A percentile compares a stretch with the other conserved stretches of the same genome.
phyloP scores from a whole-genome alignment of 495 filamentous ascomycete species.

The Astrothelium macrocarpum region DNA sequence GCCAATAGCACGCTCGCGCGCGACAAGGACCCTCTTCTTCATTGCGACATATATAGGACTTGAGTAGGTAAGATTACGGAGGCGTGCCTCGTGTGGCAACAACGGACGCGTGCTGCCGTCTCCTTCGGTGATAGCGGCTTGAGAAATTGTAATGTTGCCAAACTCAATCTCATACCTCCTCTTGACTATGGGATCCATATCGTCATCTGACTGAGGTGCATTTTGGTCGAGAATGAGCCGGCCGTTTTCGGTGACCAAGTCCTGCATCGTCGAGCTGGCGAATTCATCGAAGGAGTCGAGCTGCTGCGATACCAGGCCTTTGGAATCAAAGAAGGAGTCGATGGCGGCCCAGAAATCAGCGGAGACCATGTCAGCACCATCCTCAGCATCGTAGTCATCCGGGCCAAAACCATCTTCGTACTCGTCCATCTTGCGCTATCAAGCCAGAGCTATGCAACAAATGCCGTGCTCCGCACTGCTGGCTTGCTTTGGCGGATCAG shows the following conservation, averaged over 20 bases:
- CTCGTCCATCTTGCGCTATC: background rate
- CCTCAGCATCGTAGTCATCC: constrained; percentile 51
- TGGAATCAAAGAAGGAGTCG: constrained; percentile 86
- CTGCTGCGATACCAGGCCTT: constrained; percentile 95
- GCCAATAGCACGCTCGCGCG: constrained; percentile 57
- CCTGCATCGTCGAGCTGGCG: constrained; percentile 80
- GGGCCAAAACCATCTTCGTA: constrained; percentile 11
- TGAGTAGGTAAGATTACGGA: constrained; percentile 92
- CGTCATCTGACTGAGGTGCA: constrained; percentile 57
- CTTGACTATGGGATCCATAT: constrained; percentile 61
- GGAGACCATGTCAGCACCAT: constrained; percentile 63
- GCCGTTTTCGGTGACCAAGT: constrained; percentile 81
- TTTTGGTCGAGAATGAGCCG: constrained; percentile 83
- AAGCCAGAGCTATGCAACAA: background rate
- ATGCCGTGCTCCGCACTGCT: background rate
- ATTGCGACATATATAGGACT: constrained; percentile 82
- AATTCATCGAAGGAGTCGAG: constrained; percentile 98
- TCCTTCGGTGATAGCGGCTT: constrained; percentile 81
- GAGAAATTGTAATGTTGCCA: constrained; percentile 69
- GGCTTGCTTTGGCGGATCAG: no score
- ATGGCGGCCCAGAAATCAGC: constrained; percentile 98
- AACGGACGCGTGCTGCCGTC: constrained; percentile 76
- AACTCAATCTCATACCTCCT: constrained; percentile 92
- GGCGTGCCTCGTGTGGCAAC: constrained; percentile 82
- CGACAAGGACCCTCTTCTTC: constrained; percentile 66